Evolutionary conservation across 2,329 filamentous ascomycete species (phyloP), one percentile per base, ranked within the genome.

Genomic region (Colletotrichum musicola): DNA sequence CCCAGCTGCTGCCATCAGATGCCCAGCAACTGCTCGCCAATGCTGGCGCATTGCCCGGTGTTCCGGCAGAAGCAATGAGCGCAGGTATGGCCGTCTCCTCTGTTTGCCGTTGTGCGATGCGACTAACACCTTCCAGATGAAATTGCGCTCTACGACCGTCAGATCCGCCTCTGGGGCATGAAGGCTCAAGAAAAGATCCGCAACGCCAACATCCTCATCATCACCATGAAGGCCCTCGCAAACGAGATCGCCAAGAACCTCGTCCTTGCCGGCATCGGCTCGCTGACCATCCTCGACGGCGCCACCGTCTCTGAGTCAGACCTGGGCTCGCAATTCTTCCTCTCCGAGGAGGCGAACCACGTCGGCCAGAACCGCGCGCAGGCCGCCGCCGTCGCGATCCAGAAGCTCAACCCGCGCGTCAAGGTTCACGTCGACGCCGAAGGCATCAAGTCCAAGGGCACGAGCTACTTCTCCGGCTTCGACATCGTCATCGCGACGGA

Each of bases 141-240:
- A 78, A 97, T 98, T 76, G 96, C 95, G 14, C 89, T 98, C 6
- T 99, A 99, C 79, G 96, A 99, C 81, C 91, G 96, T 57, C 96
- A 99, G 79, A 98, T 99, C 75, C 92, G 96, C 62, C 90, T 99
- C 35, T 99, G 96, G 96, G 96, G 96, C 50, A 93, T 98, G 76
- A 91, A 96, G 75, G 96, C 96, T 6, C 96, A 99, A 80, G 92
- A 97, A 78, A 94, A 92, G 77, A 94, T 99, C 66, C 93, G 95
- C 74, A 92, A 88, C 68, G 94, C 96, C 68, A 94, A 94, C 76
- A 92, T 99, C 73, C 90, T 98, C 53, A 89, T 99, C 71, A 91
- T 99, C 73, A 94, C 91, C 35, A 90, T 97, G 79, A 93, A 92
- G 76, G 94, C 93, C 1, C 88, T 99, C 16, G 94, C 93, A 66